These are phyloP conservation scores for Exsudoporus frostii DNA, from an alignment of 768 basidiomycete genomes.

Conservation along the genomic window DNA sequence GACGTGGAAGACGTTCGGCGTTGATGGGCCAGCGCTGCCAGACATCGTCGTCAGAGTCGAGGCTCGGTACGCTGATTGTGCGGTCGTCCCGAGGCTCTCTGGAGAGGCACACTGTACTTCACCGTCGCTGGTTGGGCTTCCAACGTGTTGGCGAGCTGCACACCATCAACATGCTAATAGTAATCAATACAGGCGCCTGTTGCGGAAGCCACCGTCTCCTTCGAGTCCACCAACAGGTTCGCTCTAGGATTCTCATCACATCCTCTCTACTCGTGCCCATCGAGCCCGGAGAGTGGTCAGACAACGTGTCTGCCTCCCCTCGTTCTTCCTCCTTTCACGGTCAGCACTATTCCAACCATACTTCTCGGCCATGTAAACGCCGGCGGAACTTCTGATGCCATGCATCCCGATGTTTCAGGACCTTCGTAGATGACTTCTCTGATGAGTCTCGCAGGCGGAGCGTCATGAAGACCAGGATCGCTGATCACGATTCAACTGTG, in stretches of 20 bases:
- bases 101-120: neutral
- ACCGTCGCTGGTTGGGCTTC: neutral
- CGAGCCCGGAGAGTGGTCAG: no score
- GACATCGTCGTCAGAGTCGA: slow-evolving; percentile 13
- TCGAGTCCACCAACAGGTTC: neutral
- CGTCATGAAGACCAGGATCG: neutral
- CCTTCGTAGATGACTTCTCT: neutral
- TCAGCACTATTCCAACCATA: neutral
- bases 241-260: no score
- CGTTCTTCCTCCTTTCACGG: neutral
- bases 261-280: no score
- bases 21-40: slow-evolving; percentile 6
- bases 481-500: neutral
- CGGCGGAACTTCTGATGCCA: neutral
- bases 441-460: neutral
- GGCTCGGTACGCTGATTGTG: neutral
- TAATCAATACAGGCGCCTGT: neutral
- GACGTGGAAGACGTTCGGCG: slow-evolving; percentile 13
- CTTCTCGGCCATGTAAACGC: neutral
- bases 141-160: neutral
- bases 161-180: no score
- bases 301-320: no score
- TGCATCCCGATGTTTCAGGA: neutral
- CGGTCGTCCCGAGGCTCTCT: neutral
- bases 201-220: no score